Evolutionary conservation across 768 basidiomycete species (phyloP), one percentile per base, ranked within the genome.

Genomic region (Leccinum boreale): DNA sequence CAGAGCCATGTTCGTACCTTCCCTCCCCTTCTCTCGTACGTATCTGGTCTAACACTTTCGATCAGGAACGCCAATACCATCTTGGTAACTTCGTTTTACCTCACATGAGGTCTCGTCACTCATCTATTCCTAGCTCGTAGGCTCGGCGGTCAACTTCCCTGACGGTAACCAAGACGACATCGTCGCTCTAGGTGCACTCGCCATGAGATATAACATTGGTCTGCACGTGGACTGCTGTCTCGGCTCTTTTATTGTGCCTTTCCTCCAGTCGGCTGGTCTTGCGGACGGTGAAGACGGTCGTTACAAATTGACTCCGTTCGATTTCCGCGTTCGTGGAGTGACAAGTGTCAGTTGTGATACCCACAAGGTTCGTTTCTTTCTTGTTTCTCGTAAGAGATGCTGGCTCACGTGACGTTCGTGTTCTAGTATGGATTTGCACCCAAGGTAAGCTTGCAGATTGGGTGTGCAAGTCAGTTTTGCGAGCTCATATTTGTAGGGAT

Each of bases 301-400:
- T 44, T 87, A 79, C 63, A 81, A 81, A 58, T 68, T 89, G 23
- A 72, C 79, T 36, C 87, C 85, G 0, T 98, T 98, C 68, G 96
- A 98, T 73, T 99, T 99, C 73, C 77, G 86, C 21, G 87, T 98
- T 2, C 79, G 82, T 3, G 96, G 96, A 4, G 96, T 99, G 23
- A 98, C 95, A 3, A 88, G 87, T 65, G 92, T 98, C 55, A 94
- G 92, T 59, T 97, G 95, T 71, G 96, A 99, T 77, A 93, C 92
- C 7, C 94, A 97, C 77, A 96, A 96, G 78, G 91, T 89, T 45
- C 14, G 58, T 17, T 23, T 35, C 11, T 19, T 47, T 11, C 29
- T 24, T 39, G 36, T 55, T 46, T n/a, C 14, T 19, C 15, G 23
- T 39, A 3, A n/a, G 14, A n/a, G 17, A 10, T 2, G 10, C 28